phyloP scores from a whole-genome alignment of 2,329 filamentous ascomycete genomes.

The Leptodontidium sp. region DNA sequence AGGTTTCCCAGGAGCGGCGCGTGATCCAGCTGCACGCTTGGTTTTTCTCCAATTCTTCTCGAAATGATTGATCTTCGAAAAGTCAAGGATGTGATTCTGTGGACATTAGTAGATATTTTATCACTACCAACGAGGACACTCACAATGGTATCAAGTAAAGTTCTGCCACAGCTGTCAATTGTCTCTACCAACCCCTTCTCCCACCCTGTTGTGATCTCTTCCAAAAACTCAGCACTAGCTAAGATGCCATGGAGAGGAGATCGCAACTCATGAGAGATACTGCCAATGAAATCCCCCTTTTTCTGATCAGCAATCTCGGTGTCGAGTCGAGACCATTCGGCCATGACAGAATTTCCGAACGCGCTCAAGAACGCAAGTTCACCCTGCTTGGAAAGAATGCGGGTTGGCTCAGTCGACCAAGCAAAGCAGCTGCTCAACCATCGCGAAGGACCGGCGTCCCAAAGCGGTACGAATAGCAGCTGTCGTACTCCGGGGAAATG shows the following conservation, averaged over 20 bases:
- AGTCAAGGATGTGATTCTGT: constrained; percentile 53
- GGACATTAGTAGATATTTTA: background rate
- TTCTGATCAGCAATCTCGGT: constrained; percentile 59
- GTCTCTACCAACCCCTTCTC: constrained; percentile 47
- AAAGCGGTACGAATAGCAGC: constrained; percentile 58
- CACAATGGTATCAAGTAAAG: constrained; percentile 50
- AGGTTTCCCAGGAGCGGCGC: constrained; percentile 17
- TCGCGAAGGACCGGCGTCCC: constrained; percentile 55
- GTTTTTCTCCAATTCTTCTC: constrained; percentile 46
- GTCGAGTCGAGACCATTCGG: constrained; percentile 62
- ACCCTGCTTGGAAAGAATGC: constrained; percentile 47
- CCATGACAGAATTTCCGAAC: constrained; percentile 61
- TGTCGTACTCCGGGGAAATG: constrained; percentile 57
- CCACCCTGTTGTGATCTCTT: constrained; percentile 48
- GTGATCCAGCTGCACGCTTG: constrained; percentile 29
- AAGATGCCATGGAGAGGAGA: constrained; percentile 66
- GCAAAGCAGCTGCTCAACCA: constrained; percentile 61
- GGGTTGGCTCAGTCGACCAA: constrained; percentile 49
- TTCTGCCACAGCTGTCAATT: constrained; percentile 49
- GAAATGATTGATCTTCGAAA: constrained; percentile 50
- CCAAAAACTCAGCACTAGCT: constrained; percentile 59
- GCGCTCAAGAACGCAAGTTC: constrained; percentile 51
- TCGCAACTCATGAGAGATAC: constrained; percentile 65
- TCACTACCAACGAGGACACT: constrained; percentile 17
- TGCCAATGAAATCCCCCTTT: constrained; percentile 66